phyloP scores from a whole-genome alignment of 2,329 filamentous ascomycete genomes.

The Tolypocladium tundrense region DNA sequence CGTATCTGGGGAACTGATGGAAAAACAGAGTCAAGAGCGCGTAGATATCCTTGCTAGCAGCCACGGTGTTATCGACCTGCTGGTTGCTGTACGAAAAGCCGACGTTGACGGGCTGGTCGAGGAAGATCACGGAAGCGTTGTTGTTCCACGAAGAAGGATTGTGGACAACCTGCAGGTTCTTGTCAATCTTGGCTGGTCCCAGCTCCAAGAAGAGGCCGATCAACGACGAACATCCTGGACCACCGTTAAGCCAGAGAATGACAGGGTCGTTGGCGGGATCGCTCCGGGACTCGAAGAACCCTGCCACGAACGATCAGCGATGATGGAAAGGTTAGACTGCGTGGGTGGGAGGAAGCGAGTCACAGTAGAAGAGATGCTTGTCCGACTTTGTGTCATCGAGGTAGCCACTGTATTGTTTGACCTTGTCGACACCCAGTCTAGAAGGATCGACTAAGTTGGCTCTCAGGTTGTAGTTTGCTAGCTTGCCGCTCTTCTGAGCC shows the following conservation, averaged over 20 bases:
- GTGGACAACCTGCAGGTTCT: constrained; percentile 69
- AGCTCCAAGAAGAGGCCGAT: constrained; percentile 96
- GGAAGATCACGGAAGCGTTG: constrained; percentile 97
- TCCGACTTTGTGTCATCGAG: constrained; percentile 91
- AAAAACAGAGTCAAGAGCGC: constrained; percentile 95
- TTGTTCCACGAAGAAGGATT: constrained; percentile 92
- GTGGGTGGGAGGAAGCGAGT: constrained; percentile 23
- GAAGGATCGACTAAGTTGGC: constrained; percentile 83
- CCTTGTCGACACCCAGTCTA: constrained; percentile 73
- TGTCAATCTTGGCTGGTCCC: constrained; percentile 73
- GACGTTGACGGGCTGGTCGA: constrained; percentile 96
- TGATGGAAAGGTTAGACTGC: background rate
- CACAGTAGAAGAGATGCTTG: constrained; percentile 97
- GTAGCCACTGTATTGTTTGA: constrained; percentile 97
- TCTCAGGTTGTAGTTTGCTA: constrained; percentile 64
- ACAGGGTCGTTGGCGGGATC: constrained; percentile 94
- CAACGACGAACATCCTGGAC: constrained; percentile 89
- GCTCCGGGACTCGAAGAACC: constrained; percentile 98
- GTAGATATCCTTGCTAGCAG: constrained; percentile 94
- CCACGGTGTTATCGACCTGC: constrained; percentile 81
- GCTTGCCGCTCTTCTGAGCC: constrained; percentile 32
- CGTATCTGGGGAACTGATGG: constrained; percentile 93
- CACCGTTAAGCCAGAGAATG: constrained; percentile 87
- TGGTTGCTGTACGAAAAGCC: constrained; percentile 93
- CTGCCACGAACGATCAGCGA: constrained; percentile 29